Evolutionary conservation across 352 stramenopile species (phyloP), one percentile per base, ranked within the genome.

Genomic region (Phytopythium delawarense): DNA sequence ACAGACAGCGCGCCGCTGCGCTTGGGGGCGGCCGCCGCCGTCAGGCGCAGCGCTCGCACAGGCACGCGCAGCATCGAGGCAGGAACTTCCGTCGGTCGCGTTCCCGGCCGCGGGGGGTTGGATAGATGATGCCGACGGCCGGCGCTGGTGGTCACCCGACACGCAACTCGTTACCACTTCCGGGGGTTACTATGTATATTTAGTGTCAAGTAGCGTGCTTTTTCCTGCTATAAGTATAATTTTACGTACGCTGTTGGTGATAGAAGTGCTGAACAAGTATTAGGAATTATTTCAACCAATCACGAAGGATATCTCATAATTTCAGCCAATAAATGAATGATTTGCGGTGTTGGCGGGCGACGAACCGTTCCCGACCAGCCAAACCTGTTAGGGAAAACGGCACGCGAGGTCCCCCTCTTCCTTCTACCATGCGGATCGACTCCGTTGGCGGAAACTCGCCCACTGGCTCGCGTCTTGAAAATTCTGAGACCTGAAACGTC

Each of bases 321-420:
- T 74, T 72, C 52, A 28, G 23, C 72, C 64, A 77, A 77, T 77
- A 61, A 28, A 7, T 0, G 0, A 9, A 4, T 20, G 37, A 59
- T 23, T 44, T 44, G 28, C 18, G 28, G 18, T 4, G 20, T 11
- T 35, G 32, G 15, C 1, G 20, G 28, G 16, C 28, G 44, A 15
- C 28, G 25, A 28, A 15, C 7, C 62, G 65, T 70, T 71, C 72
- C 64, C 72, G 53, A 73, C 72, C 72, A 79, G 72, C 69, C 72
- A 79, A 79, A 73, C 62, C 35, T 23, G 30, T 28, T 15, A 1
- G 4, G 21, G 37, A 68, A 60, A 65, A 66, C 61, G 15, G 7
- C 8, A 8, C 1, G n/a, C 28, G 32, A 78, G 44, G 62, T 69
- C 66, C 30, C 18, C 59, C 66, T 56, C 59, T 16, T 7, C 5